phyloP scores from a whole-genome alignment of 495 filamentous ascomycete species.

The Xylaria intraflava region DNA sequence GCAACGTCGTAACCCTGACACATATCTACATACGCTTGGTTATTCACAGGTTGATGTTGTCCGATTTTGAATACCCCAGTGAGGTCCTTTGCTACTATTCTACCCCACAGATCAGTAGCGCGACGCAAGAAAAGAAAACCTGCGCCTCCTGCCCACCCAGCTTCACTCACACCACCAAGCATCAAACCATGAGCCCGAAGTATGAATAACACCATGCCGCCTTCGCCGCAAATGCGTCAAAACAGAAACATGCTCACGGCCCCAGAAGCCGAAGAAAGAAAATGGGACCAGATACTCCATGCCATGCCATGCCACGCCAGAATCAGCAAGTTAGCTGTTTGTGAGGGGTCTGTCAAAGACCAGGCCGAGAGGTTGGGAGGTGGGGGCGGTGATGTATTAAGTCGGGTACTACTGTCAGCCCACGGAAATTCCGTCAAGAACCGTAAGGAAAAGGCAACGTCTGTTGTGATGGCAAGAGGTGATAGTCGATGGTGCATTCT shows the following conservation, averaged over 20 bases:
- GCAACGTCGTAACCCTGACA: slow-evolving; percentile 11
- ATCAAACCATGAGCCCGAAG: background rate
- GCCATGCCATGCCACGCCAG: slow-evolving; percentile 15
- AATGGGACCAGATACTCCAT: slow-evolving; percentile 16
- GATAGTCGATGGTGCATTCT: background rate
- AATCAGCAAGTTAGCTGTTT: slow-evolving; percentile 7
- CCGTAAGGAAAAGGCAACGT: slow-evolving; percentile 9
- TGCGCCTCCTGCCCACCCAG: background rate
- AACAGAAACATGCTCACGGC: slow-evolving; percentile 3
- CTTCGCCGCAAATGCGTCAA: slow-evolving; percentile 20
- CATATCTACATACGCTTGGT: slow-evolving; percentile 11
- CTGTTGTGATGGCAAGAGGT: background rate
- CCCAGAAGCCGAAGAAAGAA: slow-evolving; percentile 14
- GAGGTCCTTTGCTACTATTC: background rate
- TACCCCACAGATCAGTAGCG: background rate
- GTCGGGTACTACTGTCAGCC: slow-evolving; percentile 24
- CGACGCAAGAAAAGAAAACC: background rate
- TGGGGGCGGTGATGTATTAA: slow-evolving; percentile 6
- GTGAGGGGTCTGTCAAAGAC: slow-evolving; percentile 6
- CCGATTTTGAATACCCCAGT: background rate
- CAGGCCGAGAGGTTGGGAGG: background rate
- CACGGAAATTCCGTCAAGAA: slow-evolving; percentile 11
- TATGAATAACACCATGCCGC: slow-evolving; percentile 5
- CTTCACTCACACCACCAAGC: background rate
- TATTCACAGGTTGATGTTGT: background rate